These are phyloP conservation scores for Melaleuca quinquenervia DNA, from an alignment of 345 rosid genomes.

Conservation along the genomic window DNA sequence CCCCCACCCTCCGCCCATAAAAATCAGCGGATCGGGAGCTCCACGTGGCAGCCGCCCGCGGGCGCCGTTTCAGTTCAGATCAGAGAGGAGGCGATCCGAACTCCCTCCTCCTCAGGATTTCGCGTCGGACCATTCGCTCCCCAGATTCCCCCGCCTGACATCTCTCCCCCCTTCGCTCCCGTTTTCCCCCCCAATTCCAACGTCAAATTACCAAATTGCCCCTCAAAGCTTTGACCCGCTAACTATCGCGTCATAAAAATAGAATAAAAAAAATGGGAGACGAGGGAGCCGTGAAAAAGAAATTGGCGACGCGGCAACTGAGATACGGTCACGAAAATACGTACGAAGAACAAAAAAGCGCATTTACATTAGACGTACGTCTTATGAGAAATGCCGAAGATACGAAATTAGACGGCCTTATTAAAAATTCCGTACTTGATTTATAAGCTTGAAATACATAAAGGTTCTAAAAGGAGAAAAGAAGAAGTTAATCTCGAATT, in stretches of 20 bases:
- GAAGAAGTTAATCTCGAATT: too few relatives aligned
- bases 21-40: not conserved
- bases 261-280: not conserved
- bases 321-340: not conserved
- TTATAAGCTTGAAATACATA: too few relatives aligned
- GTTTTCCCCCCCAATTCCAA: not conserved
- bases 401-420: too few relatives aligned
- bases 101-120: not conserved
- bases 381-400: too few relatives aligned
- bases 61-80: not conserved
- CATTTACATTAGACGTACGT: too few relatives aligned
- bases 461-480: too few relatives aligned
- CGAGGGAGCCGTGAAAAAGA: not conserved
- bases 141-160: not conserved
- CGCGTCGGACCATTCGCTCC: not conserved
- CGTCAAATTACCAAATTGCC: not conserved
- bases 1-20: not conserved
- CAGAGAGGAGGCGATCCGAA: not conserved
- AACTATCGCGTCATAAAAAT: not conserved
- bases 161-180: not conserved
- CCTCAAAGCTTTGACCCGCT: not conserved
- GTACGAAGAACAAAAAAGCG: not conserved
- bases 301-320: not conserved
- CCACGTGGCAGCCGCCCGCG: not conserved
- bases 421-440: too few relatives aligned